These are phyloP conservation scores for Erucastrum elatum DNA, from an alignment of 345 rosid genomes.

Conservation along the genomic window DNA sequence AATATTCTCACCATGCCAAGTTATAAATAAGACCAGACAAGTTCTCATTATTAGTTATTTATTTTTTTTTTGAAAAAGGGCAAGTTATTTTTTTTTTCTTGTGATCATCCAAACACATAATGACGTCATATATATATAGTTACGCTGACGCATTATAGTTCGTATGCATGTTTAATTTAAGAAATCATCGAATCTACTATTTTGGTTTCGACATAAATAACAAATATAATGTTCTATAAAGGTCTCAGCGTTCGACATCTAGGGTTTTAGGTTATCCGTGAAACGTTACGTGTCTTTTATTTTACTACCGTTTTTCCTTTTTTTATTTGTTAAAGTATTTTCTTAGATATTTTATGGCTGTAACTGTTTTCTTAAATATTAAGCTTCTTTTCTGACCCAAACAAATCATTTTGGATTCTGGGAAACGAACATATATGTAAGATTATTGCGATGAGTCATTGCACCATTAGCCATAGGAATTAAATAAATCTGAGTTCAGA, in stretches of 20 bases:
- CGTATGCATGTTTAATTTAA: not conserved
- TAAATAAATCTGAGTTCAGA: no score
- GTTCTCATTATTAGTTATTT: not conserved
- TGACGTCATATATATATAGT: not conserved
- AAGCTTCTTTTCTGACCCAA: no score
- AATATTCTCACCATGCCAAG: no score
- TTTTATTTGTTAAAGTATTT: no score
- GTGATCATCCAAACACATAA: conserved; percentile 14
- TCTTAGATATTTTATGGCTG: no score
- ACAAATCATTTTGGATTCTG: no score
- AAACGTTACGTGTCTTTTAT: conserved; percentile 1
- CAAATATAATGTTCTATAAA: not conserved
- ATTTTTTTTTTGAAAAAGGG: not conserved
- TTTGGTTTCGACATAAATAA: not conserved
- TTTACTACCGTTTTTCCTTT: no score
- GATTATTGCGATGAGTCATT: no score
- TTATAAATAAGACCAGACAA: conserved; percentile 4
- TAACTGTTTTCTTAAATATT: no score
- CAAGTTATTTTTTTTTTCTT: not conserved
- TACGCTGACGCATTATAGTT: not conserved
- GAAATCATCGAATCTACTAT: not conserved
- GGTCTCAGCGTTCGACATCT: conserved; percentile 17
- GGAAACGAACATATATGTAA: no score
- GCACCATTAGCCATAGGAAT: no score
- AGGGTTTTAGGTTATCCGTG: not conserved